phyloP scores from a whole-genome alignment of 768 basidiomycete genomes.

The Nevesoporus exiguus region DNA sequence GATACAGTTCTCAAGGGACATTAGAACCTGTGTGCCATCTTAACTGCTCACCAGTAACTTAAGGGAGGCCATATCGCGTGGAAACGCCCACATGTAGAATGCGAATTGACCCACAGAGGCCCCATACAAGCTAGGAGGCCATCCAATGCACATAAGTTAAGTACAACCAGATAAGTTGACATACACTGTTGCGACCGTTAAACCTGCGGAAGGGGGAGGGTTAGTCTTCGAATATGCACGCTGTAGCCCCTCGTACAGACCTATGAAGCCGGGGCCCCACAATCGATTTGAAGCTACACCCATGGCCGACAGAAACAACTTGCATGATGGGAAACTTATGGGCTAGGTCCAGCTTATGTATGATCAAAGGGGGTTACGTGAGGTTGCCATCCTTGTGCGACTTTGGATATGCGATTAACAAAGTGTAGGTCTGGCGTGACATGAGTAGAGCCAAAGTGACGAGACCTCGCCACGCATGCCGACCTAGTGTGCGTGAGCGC shows the following conservation, averaged over 20 bases:
- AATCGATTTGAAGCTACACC: background rate
- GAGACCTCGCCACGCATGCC: no score
- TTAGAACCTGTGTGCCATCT: background rate
- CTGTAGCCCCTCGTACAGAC: background rate
- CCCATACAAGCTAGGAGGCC: constrained; percentile 17
- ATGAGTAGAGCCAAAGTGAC: no score
- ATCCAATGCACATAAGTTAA: background rate
- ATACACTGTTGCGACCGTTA: constrained; percentile 11
- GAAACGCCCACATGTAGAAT: constrained; percentile 19
- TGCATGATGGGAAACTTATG: background rate
- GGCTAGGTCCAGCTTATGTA: background rate
- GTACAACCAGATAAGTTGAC: background rate
- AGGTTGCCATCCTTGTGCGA: no score
- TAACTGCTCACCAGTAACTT: constrained; percentile 14
- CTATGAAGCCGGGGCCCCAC: constrained; percentile 19
- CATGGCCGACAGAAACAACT: constrained; percentile 4
- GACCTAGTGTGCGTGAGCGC: no score
- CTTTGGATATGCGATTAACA: no score
- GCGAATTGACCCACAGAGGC: constrained; percentile 15
- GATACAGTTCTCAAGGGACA: background rate
- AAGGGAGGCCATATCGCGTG: constrained; percentile 8
- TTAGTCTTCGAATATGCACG: background rate
- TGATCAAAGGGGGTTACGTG: background rate
- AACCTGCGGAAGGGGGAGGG: constrained; percentile 21
- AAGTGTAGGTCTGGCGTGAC: no score